Conservation (phyloP, 1,284 basidiomycete genomes). For the Naganishia sp. region DNA sequence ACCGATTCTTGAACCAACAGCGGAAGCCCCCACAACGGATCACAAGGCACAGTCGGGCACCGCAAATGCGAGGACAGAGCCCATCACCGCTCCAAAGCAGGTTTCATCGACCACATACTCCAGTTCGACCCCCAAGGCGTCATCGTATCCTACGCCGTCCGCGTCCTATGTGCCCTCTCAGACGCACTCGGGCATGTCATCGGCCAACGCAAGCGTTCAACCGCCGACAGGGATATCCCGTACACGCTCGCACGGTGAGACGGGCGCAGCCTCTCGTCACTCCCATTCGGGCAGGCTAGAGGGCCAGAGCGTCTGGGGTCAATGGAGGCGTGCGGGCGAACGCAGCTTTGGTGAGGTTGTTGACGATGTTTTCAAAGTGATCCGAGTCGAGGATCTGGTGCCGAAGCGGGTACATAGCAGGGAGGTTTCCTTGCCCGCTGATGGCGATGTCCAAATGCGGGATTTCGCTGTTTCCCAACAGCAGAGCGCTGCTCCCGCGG, state of each 20-base stretch:
- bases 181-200: conserved; percentile 10
- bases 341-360: conserved; percentile 35
- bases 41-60: not conserved
- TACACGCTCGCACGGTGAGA: conserved; percentile 26
- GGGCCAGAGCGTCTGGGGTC: conserved; percentile 16
- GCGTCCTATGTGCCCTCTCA: conserved; percentile 15
- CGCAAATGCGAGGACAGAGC: not conserved
- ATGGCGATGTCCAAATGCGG: not conserved
- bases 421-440: not conserved
- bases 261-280: not conserved
- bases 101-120: conserved; percentile 7
- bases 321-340: conserved; percentile 27
- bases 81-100: conserved; percentile 17
- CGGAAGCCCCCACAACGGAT: not conserved
- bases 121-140: conserved; percentile 31
- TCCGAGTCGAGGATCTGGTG: conserved; percentile 18
- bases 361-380: conserved; percentile 29
- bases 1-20: no score
- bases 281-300: conserved; percentile 14
- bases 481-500: not conserved
- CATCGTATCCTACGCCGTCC: conserved; percentile 32
- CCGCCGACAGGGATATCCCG: conserved; percentile 10
- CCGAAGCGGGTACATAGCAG: conserved; percentile 10
- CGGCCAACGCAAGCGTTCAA: conserved; percentile 8
- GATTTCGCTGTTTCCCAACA: not conserved